These are phyloP conservation scores for Kwoniella europaea DNA, from an alignment of 768 basidiomycete genomes.

Conservation along the genomic window DNA sequence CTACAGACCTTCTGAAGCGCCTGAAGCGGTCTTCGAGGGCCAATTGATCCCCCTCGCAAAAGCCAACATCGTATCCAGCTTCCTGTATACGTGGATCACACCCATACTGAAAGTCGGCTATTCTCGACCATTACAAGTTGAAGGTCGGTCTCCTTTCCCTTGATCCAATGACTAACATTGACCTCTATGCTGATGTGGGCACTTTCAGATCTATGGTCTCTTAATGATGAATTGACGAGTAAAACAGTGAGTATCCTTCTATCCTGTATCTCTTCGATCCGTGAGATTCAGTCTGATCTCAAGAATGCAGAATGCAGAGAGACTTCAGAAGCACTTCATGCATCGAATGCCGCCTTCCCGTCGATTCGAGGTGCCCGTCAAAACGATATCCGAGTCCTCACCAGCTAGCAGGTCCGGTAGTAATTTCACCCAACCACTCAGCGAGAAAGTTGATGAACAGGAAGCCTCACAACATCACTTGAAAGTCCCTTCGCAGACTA, in stretches of 20 bases:
- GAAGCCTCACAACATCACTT: not conserved
- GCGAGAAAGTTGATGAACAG: not conserved
- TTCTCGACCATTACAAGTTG: slow-evolving; percentile 40
- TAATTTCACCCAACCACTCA: too few species aligned
- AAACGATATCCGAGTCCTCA: too few species aligned
- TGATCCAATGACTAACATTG: not conserved
- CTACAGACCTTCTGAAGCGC: slow-evolving; percentile 34
- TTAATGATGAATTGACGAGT: slow-evolving; percentile 23
- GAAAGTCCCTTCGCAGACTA: not conserved
- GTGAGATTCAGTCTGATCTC: not conserved
- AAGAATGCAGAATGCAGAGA: slow-evolving; percentile 17
- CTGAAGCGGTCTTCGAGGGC: slow-evolving; percentile 31
- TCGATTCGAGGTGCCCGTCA: not conserved
- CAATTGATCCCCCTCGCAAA: slow-evolving; percentile 24
- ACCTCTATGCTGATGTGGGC: not conserved
- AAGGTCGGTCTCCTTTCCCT: slow-evolving; percentile 23
- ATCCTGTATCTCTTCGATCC: not conserved
- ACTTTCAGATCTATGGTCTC: slow-evolving; percentile 30
- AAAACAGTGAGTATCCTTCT: slow-evolving; percentile 28
- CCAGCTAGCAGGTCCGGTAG: too few species aligned
- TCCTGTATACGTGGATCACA: slow-evolving; percentile 44
- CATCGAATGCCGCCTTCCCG: slow-evolving; percentile 32
- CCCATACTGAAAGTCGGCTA: slow-evolving; percentile 43
- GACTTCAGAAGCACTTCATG: slow-evolving; percentile 25
- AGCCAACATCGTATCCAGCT: slow-evolving; percentile 35